Evolutionary conservation across 371 early-diverging fungal genomes (phyloP).

Genomic region (Fennellomyces sp.): DNA sequence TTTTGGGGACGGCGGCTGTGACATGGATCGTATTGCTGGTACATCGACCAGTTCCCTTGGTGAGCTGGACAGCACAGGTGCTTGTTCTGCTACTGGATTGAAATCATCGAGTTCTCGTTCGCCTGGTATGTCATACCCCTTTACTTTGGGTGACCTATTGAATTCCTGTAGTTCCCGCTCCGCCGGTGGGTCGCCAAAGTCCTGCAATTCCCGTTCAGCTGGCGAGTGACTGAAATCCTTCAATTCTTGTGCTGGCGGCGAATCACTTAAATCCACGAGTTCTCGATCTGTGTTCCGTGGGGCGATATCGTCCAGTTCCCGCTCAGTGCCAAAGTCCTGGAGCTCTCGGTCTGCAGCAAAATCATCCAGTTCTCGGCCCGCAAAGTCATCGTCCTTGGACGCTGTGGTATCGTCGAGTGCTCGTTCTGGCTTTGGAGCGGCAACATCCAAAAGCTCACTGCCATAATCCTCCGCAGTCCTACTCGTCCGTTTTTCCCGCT

Average conservation of each 20-base stretch:
- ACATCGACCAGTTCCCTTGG: background rate
- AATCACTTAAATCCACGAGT: no score
- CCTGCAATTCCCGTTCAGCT: background rate
- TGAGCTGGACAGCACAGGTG: no score
- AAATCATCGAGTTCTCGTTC: background rate
- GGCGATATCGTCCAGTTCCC: no score
- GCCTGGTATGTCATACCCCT: background rate
- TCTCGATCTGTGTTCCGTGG: no score
- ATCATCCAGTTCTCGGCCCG: no score
- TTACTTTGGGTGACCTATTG: background rate
- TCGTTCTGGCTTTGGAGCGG: background rate
- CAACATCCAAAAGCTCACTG: constrained; percentile 2
- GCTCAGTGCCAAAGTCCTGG: no score
- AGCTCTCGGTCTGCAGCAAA: no score
- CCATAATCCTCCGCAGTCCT: background rate
- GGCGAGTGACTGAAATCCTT: background rate
- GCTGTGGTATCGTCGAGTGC: background rate
- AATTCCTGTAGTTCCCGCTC: background rate
- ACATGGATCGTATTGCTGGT: background rate
- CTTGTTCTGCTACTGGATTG: background rate
- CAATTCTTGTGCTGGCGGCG: no score
- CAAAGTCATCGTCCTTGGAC: no score
- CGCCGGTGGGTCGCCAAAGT: background rate
- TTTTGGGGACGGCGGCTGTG: background rate
- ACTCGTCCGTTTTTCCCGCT: background rate